Conservation (phyloP, 1,284 basidiomycete species). For the Hymenochaete sp. region DNA sequence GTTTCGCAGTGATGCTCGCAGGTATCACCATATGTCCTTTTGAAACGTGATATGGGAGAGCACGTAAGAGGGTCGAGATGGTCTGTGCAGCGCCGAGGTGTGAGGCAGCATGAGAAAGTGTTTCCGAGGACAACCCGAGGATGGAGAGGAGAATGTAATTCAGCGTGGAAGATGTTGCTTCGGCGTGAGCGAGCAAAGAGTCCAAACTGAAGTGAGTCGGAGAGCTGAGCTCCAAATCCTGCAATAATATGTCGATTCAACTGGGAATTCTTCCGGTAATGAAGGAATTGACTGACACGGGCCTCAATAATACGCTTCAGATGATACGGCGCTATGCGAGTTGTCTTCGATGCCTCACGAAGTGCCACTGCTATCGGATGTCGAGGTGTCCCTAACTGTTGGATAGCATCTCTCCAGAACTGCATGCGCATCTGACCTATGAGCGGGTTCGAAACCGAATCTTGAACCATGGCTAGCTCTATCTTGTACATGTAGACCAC, state of each 20-base stretch:
- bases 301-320: slow-evolving; percentile 81
- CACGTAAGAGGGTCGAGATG: slow-evolving; percentile 65
- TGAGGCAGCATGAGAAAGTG: slow-evolving; percentile 71
- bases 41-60: slow-evolving; percentile 66
- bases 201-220: slow-evolving; percentile 66
- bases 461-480: slow-evolving; percentile 76
- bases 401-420: slow-evolving; percentile 85
- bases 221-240: slow-evolving; percentile 70
- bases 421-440: slow-evolving; percentile 87
- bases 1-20: slow-evolving; percentile 72
- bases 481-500: too few species aligned
- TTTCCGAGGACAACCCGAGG: slow-evolving; percentile 51
- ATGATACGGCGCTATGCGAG: slow-evolving; percentile 62
- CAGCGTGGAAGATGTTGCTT: slow-evolving; percentile 73
- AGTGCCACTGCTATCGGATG: slow-evolving; percentile 81
- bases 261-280: slow-evolving; percentile 13
- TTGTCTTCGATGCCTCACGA: slow-evolving; percentile 44
- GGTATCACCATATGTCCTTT: slow-evolving; percentile 76
- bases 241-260: slow-evolving; percentile 18
- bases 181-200: slow-evolving; percentile 61
- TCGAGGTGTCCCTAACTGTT: slow-evolving; percentile 63
- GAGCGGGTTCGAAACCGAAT: slow-evolving; percentile 67
- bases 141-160: slow-evolving; percentile 75
- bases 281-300: slow-evolving; percentile 45
- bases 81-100: slow-evolving; percentile 70